Base-by-base conservation (phyloP, 495 filamentous ascomycete genomes). In the Neurospora intermedia region DNA sequence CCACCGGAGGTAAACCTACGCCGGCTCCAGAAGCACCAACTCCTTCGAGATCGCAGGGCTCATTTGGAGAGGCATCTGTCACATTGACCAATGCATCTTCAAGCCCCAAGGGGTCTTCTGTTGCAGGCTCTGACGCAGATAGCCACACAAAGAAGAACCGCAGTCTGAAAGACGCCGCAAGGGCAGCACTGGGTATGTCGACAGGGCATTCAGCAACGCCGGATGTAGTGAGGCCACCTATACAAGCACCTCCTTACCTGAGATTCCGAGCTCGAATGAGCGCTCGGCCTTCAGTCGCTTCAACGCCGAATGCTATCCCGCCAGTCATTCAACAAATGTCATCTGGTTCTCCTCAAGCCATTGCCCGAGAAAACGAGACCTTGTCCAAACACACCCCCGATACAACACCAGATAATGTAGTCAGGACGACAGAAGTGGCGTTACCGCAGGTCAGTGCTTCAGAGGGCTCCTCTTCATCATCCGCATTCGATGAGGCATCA, bases 381-480 rank as follows among this genome's bases (percentile, higher is more conserved):
- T 66, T 38, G 27, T 31, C 15, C 1, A 66, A 75, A 48, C 69
- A 72, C 4, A 75, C 72, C 45, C 20, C 70, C 15, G 69, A 70
- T 6, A 73, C 72, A 6, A 71, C 62, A 27, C 42, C 31, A 3
- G 23, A 41, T 35, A 43, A 69, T 20, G 39, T 70, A 5, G 27
- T 54, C 40, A 78, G 78, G 42, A 16, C 75, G 11, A 48, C 69
- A 4, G 75, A 77, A 39, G 74, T 69, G 10, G 23, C 54, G 13
- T 15, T 66, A 35, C 54, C 54, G 15, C 54, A 66, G 15, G 54
- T 38, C 2, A 66, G 76, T 2, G 76, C 69, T 27, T 86, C 84
- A 0, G 84, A 86, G 70, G 81, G 82, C 27, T 86, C 84, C 0
- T 85, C 83, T 0, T 76, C 79, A 10, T 85, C 84, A 16, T 86